Conservation (phyloP, 108 stramenopile species). For the Cyclotella kingstonii region DNA sequence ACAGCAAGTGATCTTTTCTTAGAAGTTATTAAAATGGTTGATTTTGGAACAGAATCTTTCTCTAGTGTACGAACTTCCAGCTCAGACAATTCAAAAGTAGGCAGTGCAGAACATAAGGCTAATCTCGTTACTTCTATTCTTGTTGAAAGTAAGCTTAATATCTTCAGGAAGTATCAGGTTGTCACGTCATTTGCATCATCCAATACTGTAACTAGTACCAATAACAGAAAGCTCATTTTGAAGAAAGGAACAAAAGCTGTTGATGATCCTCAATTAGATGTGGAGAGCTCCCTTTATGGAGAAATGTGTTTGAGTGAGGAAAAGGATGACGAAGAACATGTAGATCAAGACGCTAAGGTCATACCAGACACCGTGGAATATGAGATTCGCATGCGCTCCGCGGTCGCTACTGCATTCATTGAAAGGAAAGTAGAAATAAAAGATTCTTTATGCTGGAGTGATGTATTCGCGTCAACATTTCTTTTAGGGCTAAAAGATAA, state of each 20-base stretch:
- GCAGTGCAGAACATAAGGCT: conserved; percentile 3
- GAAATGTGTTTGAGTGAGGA: conserved; percentile 23
- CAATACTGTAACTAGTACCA: too few relatives aligned
- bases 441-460: conserved; percentile 2
- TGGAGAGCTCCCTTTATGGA: conserved; percentile 36
- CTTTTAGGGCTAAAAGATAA: not conserved
- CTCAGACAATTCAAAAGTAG: not conserved
- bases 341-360: not conserved
- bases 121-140: conserved; percentile 29
- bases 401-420: not conserved
- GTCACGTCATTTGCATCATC: conserved; percentile 25
- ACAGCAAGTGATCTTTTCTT: conserved; percentile 30
- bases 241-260: conserved; percentile 6
- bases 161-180: conserved; percentile 39
- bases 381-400: conserved; percentile 36
- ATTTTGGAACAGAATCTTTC: conserved; percentile 1
- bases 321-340: conserved; percentile 15
- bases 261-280: conserved; percentile 17
- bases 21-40: conserved; percentile 28
- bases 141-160: conserved; percentile 18
- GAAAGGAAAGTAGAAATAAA: not conserved
- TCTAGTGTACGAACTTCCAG: not conserved
- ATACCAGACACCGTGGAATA: conserved; percentile 21
- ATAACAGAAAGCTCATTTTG: conserved; percentile 21
- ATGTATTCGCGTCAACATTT: not conserved